These are phyloP conservation scores for Croton setiger DNA, from an alignment of 441 rosid species.

Conservation along the genomic window DNA sequence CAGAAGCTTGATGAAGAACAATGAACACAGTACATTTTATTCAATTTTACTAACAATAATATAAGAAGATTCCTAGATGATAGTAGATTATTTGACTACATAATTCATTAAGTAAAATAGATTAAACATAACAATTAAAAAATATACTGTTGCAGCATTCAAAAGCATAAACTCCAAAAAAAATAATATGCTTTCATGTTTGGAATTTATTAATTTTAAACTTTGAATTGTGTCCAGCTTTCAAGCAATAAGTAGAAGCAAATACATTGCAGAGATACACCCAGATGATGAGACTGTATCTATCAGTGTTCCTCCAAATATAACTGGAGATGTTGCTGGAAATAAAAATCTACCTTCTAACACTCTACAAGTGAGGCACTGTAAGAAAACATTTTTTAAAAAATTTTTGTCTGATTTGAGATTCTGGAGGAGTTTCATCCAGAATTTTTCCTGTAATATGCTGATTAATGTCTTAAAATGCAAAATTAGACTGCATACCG, in stretches of 20 bases:
- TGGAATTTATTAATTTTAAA: constrained; percentile 8
- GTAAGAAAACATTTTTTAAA: constrained; percentile 38
- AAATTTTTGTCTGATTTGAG: not conserved
- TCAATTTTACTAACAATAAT: too few species aligned
- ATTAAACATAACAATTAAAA: too few species aligned
- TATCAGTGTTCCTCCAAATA: constrained; percentile 68
- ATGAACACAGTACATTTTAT: too few species aligned
- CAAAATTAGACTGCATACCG: constrained; percentile 62
- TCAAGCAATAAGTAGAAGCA: constrained; percentile 58
- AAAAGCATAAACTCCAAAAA: too few species aligned
- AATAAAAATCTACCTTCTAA: constrained; percentile 77
- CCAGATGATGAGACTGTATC: constrained; percentile 46
- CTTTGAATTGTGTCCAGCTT: constrained; percentile 49
- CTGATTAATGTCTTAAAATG: constrained; percentile 15
- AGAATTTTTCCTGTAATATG: constrained; percentile 9
- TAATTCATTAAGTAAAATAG: too few species aligned
- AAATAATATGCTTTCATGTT: not conserved
- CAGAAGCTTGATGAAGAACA: too few species aligned
- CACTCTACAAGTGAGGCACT: constrained; percentile 68
- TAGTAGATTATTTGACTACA: too few species aligned
- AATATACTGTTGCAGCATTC: too few species aligned
- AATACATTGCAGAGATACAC: constrained; percentile 54
- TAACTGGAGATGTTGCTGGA: constrained; percentile 82
- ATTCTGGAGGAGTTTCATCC: constrained; percentile 1
- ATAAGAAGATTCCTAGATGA: too few species aligned